Conservation (phyloP, 208 protist species). For the Trypanosoma grayi region DNA sequence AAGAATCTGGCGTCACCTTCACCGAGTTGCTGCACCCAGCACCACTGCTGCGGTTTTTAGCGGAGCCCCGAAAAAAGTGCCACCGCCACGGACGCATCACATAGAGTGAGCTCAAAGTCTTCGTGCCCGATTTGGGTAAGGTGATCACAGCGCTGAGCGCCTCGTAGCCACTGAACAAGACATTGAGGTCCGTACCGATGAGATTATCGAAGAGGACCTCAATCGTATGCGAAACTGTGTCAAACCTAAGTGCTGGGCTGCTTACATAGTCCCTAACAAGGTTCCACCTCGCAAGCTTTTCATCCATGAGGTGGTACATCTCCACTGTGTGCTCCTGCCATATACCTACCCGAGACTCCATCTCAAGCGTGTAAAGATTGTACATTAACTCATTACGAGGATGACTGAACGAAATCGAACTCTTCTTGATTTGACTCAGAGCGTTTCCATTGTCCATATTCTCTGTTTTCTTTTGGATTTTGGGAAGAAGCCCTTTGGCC, state of each 20-base stretch:
- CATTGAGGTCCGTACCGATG: not conserved
- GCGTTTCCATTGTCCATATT: too few relatives aligned
- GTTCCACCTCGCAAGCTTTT: not conserved
- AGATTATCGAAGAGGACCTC: not conserved
- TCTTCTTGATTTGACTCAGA: not conserved
- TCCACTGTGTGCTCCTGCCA: not conserved
- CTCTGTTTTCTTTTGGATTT: too few relatives aligned
- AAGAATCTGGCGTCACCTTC: too few relatives aligned
- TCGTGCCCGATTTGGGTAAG: not conserved
- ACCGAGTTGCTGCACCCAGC: not conserved
- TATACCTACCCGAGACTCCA: conserved; percentile 2
- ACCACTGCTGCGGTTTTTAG: not conserved
- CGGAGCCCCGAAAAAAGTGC: not conserved
- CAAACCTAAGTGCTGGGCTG: not conserved
- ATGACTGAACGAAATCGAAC: not conserved
- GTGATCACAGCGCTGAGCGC: not conserved
- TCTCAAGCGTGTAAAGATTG: not conserved
- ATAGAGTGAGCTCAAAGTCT: not conserved
- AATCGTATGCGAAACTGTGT: not conserved
- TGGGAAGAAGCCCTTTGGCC: too few relatives aligned
- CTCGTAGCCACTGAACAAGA: not conserved
- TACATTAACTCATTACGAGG: not conserved
- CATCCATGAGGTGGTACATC: not conserved
- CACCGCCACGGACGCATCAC: not conserved
- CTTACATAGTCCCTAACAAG: not conserved